Evolutionary conservation across 805 yeast species (phyloP), one percentile per base, ranked within the genome.

Genomic region (Saccharomyces mikatae): DNA sequence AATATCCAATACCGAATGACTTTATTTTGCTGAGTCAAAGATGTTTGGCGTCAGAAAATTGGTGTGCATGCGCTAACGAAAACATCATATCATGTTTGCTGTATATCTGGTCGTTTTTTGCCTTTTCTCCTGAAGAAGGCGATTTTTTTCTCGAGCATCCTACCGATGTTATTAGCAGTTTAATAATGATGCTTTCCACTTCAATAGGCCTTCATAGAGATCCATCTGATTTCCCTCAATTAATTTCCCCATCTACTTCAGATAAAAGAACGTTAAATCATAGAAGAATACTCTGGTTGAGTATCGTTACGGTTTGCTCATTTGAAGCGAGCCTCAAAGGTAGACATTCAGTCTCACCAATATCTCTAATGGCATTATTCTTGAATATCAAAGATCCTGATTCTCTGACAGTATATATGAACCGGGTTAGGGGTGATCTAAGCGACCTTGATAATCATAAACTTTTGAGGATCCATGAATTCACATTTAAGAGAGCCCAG

Each of bases 91-190:
- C 65, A 9, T 69, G 68, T 50, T 54, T 66, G 32, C 57, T 67
- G 47, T 69, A 66, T 48, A 60, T 67, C 30, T 69, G 73, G 73
- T 57, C 70, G 13, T 65, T 63, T 46, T 64, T 63, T 32, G 70
- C 63, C 11, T 62, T 67, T 51, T 64, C 73, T 1, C 72, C 73
- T 1, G 72, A 69, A 49, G 67, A 67, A 55, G 70, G 71, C 26
- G 72, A 70, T 56, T 63, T 65, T 27, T 66, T 68, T 51, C 54
- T 62, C 32, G 71, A 62, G 41, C 69, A 68, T 46, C 71, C 73
- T 21, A 67, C 73, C 1, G 72, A 67, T 56, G 61, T 67, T 13
- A 58, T 70, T 2, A 57, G 62, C n/a, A 67, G 71, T 28, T 48
- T 67, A 8, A 60, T 69, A 13, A 58, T 64, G 48, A 63, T 64